Conservation (phyloP, 495 filamentous ascomycete genomes). For the Penicillium arizonense region DNA sequence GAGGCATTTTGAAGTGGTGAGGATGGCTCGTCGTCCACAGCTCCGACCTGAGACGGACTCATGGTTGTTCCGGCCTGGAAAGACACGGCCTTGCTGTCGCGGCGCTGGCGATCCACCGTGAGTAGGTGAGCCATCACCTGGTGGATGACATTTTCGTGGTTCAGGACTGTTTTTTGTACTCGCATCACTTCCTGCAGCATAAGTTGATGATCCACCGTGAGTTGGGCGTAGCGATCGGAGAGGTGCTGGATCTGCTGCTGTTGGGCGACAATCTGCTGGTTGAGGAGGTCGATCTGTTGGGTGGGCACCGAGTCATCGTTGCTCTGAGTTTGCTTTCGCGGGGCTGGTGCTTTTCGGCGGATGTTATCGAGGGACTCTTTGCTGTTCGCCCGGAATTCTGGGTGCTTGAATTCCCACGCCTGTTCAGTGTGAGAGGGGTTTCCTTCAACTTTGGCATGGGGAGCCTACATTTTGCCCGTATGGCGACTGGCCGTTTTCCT, state of each 20-base stretch:
- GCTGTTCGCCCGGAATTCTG: constrained; percentile 92
- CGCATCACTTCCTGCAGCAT: constrained; percentile 84
- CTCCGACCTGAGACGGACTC: constrained; percentile 43
- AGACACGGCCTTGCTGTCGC: constrained; percentile 56
- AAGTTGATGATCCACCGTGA: constrained; percentile 80
- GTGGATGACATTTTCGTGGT: constrained; percentile 74
- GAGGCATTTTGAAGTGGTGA: constrained; percentile 86
- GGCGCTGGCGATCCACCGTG: constrained; percentile 61
- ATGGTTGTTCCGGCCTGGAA: constrained; percentile 44
- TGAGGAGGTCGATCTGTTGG: constrained; percentile 87
- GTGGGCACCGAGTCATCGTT: constrained; percentile 74
- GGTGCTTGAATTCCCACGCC: constrained; percentile 99
- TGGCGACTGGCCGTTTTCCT: constrained; percentile 86
- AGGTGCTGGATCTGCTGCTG: constrained; percentile 88
- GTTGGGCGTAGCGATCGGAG: constrained; percentile 79
- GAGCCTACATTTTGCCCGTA: constrained; percentile 82
- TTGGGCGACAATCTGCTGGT: constrained; percentile 83
- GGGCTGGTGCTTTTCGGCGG: constrained; percentile 89
- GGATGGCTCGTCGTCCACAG: constrained; percentile 68
- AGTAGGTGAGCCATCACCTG: constrained; percentile 71
- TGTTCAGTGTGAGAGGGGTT: constrained; percentile 25
- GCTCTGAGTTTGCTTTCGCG: constrained; percentile 67
- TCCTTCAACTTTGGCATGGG: neutral
- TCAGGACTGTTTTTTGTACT: constrained; percentile 85
- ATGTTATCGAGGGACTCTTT: constrained; percentile 98